Base-by-base conservation (phyloP, 768 basidiomycete species). In the Vararia minispora region DNA sequence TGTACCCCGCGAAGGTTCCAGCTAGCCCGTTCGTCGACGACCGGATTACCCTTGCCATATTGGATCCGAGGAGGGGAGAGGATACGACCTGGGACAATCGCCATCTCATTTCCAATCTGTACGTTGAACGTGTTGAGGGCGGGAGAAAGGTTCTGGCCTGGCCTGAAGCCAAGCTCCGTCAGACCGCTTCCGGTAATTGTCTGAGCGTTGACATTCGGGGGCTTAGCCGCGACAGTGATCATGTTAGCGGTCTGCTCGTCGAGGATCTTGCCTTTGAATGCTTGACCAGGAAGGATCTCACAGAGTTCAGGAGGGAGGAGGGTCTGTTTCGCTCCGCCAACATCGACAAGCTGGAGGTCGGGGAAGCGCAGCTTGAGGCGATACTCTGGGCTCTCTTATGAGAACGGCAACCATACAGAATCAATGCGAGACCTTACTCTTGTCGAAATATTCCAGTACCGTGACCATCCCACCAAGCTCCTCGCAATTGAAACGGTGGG, bases 1-100 rank as follows among this genome's bases (percentile, higher is more conserved):
- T 69, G 73, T 48, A 80, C 65, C 30, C 68, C 64, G 33, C 70
- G 58, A 33, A 75, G 51, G 43, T 75, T 74, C 71, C 71, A 73
- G 33, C 67, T 64, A 23, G 71, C 72, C 34, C 50, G 57, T 1
- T 71, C 63, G 43, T 71, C 66, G 16, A 71, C 58, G 3, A 47
- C 50, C 3, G 54, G 39, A 14, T 50, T 45, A 23, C 58, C 57
- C 8, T 53, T 42, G 3, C 45, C 52, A 45, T 73, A 73, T 12
- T 51, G 58, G 33, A 74, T 58, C 6, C 47, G 54, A 12, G 71
- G 71, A 24, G 54, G 57, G 2, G 60, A 58, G 13, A 73, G 57
- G 43, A 73, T 64, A 29, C 71, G 71, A 6, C 67, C 73, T 1
- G 72, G 72, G 6, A 73, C 71, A 20, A 74, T 66, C 12, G 71